Evolutionary conservation across 2,329 filamentous ascomycete species (phyloP), one percentile per base, ranked within the genome.

Genomic region (Aspergillus sp.): DNA sequence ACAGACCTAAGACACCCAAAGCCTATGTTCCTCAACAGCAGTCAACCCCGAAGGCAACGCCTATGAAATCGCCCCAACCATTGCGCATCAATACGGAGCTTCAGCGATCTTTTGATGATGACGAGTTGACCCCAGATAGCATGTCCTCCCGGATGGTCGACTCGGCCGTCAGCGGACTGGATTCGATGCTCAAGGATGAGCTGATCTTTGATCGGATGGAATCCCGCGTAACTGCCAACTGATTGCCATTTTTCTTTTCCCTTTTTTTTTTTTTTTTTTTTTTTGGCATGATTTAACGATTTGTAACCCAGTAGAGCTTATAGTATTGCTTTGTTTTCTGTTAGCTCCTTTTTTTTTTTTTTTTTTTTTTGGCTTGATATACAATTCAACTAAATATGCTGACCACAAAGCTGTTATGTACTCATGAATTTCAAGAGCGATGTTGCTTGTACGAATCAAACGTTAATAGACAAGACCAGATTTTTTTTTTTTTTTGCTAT

Each of bases 81-180:
- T 58, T 75, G 37, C 68, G 67, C 39, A 72, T 75, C 52, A 70
- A 75, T 50, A 74, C 72, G 0, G 66, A 72, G 48, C 59, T 69
- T 20, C 62, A 61, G 25, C 60, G 57, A 20, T 49, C 62, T 1
- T 54, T 67, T 45, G 65, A 68, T 13, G 72, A 72, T 1, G 68
- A 72, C 20, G 72, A 74, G 53, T 54, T 74, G 44, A 74, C 72
- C 4, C 72, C 72, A 0, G 72, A 75, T 49, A 74, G 71, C 54
- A 75, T 74, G 72, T 73, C 71, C 5, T 74, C 71, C 20, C 68
- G 72, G 22, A 60, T 75, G 53, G 60, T 71, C 5, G 72, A 74
- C 50, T 74, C 71, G 12, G 71, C 68, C 1, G 66, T 74, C 43
- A 61, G 60, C n/a, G 70, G 70, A 15, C 52, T 71, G 12, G 68